Evolutionary conservation across 2,329 filamentous ascomycete genomes (phyloP).

Genomic region (Clarireedia monteithiana): DNA sequence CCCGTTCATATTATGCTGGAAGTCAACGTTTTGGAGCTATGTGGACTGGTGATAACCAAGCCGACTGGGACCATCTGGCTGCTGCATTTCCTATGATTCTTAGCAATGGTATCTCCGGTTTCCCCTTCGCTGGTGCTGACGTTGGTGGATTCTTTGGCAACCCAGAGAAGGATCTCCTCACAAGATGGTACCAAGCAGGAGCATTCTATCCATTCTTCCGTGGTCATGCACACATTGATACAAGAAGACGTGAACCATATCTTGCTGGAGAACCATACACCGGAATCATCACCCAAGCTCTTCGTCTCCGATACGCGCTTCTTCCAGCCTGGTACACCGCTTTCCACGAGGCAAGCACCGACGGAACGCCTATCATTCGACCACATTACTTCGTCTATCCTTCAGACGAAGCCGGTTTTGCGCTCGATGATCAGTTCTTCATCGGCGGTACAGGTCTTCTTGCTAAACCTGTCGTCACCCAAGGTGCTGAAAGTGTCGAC

Average conservation of each 20-base stretch:
- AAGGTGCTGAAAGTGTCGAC: constrained; percentile 64
- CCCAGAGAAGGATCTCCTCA: constrained; percentile 82
- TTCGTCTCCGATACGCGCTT: constrained; percentile 82
- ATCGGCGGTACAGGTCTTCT: constrained; percentile 81
- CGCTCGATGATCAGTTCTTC: constrained; percentile 88
- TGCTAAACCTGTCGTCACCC: constrained; percentile 80
- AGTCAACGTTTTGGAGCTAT: constrained; percentile 87
- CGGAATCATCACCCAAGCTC: constrained; percentile 75
- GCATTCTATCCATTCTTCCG: constrained; percentile 99
- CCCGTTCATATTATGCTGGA: constrained; percentile 85
- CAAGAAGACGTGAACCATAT: constrained; percentile 89
- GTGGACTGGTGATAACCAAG: constrained; percentile 99
- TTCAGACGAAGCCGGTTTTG: constrained; percentile 76
- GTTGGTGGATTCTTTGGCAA: constrained; percentile 98
- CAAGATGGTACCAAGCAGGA: constrained; percentile 93
- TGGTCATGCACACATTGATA: constrained; percentile 92
- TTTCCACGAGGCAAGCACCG: constrained; percentile 79
- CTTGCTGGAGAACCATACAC: constrained; percentile 78
- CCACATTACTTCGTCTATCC: constrained; percentile 94
- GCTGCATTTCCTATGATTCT: constrained; percentile 88
- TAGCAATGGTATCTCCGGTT: constrained; percentile 86
- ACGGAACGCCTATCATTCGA: constrained; percentile 79
- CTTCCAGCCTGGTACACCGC: constrained; percentile 95
- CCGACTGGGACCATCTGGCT: constrained; percentile 84
- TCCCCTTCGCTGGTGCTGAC: constrained; percentile 89